phyloP scores from a whole-genome alignment of 208 protist genomes.

The Angomonas deanei region DNA sequence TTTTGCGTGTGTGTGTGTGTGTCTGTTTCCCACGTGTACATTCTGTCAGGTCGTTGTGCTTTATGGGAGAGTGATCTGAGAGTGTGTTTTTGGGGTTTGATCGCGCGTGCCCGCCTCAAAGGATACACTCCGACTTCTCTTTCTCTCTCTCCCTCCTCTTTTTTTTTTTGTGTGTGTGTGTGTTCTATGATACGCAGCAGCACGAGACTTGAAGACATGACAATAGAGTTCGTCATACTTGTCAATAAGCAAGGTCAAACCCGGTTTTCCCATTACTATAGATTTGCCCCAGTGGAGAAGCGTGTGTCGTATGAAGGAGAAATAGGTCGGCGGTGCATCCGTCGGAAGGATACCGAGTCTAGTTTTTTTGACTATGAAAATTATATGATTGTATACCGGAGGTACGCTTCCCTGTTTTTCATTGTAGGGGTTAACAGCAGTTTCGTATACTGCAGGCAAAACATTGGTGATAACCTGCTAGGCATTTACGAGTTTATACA shows the following conservation, averaged over 20 bases:
- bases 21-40: neutral
- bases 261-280: constrained; percentile 88
- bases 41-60: too few relatives aligned
- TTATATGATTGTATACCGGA: constrained; percentile 91
- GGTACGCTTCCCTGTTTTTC: constrained; percentile 95
- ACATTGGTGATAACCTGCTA: constrained; percentile 91
- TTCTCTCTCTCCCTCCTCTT: neutral
- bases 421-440: constrained; percentile 85
- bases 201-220: too few relatives aligned
- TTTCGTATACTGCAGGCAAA: neutral
- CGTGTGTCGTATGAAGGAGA: constrained; percentile 88
- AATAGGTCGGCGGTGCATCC: constrained; percentile 93
- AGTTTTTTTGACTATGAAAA: constrained; percentile 95
- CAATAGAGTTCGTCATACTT: constrained; percentile 94
- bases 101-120: too few relatives aligned
- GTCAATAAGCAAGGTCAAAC: constrained; percentile 98
- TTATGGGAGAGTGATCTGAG: too few relatives aligned
- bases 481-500: constrained; percentile 91
- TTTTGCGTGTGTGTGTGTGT: neutral
- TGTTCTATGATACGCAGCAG: too few relatives aligned
- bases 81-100: too few relatives aligned
- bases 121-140: too few relatives aligned
- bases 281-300: constrained; percentile 69
- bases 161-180: constrained; percentile 14
- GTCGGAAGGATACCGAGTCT: constrained; percentile 79